A percentile compares a stretch with the other conserved stretches of the same genome.
phyloP scores from a whole-genome alignment of 495 filamentous ascomycete species.

The Aspergillus mulundensis region DNA sequence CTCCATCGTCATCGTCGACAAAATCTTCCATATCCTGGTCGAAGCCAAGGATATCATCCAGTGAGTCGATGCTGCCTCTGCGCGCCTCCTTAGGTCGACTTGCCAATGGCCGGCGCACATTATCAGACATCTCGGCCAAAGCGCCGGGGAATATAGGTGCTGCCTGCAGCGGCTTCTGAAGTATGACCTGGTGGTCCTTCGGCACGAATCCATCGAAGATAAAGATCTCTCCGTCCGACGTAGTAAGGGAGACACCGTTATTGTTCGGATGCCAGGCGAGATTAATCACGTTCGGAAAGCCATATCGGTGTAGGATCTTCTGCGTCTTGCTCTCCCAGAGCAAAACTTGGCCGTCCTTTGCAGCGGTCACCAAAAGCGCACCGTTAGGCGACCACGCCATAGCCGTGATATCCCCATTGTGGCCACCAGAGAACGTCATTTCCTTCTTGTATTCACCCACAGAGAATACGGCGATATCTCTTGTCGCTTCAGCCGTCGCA shows the following conservation, averaged over 20 bases:
- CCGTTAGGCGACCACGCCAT: constrained; percentile 93
- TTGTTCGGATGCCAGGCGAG: constrained; percentile 87
- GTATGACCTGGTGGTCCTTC: constrained; percentile 54
- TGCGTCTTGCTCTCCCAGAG: constrained; percentile 91
- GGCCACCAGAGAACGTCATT: constrained; percentile 68
- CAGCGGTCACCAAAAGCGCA: constrained; percentile 76
- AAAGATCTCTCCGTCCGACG: constrained; percentile 83
- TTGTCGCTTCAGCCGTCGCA: constrained; percentile 74
- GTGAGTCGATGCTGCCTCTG: constrained; percentile 51
- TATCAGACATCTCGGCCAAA: constrained; percentile 64
- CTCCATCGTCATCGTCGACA: constrained; percentile 92
- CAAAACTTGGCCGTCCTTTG: constrained; percentile 73
- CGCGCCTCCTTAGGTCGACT: constrained; percentile 53
- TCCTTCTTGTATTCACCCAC: constrained; percentile 83
- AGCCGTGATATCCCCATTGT: constrained; percentile 81
- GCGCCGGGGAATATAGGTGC: constrained; percentile 86
- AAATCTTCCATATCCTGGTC: constrained; percentile 68
- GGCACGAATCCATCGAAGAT: constrained; percentile 80
- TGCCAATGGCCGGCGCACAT: constrained; percentile 50
- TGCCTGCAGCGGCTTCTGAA: constrained; percentile 61
- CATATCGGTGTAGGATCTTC: constrained; percentile 59
- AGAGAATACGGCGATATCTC: constrained; percentile 84
- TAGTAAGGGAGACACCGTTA: constrained; percentile 87
- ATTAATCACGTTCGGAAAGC: constrained; percentile 76
- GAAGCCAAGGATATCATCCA: constrained; percentile 54